Percentiles rank a stretch among this genome's conserved stretches.
Evolutionary conservation across 306 rosid species (phyloP).

Genomic region (Prunus davidiana): DNA sequence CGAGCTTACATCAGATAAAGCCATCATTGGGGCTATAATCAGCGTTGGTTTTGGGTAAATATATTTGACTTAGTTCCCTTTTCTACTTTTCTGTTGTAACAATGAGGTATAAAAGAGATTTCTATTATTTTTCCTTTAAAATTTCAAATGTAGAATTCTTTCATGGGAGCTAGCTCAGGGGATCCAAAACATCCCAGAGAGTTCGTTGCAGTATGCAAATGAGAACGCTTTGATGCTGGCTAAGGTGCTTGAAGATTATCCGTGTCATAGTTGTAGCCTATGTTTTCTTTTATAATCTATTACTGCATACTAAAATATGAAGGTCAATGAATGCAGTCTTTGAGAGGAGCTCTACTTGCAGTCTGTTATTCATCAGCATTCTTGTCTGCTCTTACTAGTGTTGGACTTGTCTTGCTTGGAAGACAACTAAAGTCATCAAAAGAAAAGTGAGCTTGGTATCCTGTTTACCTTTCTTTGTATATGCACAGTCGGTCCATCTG

Average conservation of each 20-base stretch:
- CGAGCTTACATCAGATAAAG: constrained; percentile 72
- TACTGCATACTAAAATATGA: constrained; percentile 7
- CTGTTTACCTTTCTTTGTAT: background rate
- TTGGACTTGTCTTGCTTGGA: constrained; percentile 77
- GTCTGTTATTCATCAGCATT: constrained; percentile 57
- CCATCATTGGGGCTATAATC: constrained; percentile 68
- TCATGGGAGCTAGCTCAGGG: constrained; percentile 87
- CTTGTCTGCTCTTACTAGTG: constrained; percentile 57
- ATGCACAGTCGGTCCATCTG: background rate
- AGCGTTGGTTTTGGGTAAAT: constrained; percentile 64
- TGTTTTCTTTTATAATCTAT: background rate
- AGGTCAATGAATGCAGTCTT: constrained; percentile 49
- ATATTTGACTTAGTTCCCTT: constrained; percentile 4
- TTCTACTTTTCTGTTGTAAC: background rate
- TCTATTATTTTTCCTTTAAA: constrained; percentile 3
- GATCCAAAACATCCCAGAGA: constrained; percentile 67
- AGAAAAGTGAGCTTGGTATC: constrained; percentile 35
- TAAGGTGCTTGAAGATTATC: constrained; percentile 55
- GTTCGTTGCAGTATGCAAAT: constrained; percentile 77
- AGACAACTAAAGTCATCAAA: constrained; percentile 66
- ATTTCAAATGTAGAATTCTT: constrained; percentile 54
- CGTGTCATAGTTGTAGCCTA: background rate
- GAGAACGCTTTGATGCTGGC: constrained; percentile 81
- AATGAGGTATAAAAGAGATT: constrained; percentile 9
- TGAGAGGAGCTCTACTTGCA: constrained; percentile 74